Percentiles rank a stretch among this genome's conserved stretches.
phyloP scores from a whole-genome alignment of 106 monocot genomes.

The Apostasia shenzhenica region DNA sequence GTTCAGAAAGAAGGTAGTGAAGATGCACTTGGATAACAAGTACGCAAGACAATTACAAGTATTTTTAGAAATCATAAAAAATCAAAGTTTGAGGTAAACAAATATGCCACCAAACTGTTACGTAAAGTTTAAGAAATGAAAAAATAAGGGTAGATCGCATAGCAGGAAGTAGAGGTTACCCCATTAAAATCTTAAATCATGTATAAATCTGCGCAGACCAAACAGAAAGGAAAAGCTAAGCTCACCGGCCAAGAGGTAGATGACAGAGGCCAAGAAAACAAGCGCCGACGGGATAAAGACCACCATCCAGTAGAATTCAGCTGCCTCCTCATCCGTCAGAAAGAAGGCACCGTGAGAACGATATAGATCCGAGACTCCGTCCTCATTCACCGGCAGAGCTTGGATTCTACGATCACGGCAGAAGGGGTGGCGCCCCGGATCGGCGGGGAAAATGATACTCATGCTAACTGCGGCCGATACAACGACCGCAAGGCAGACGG shows the following conservation, averaged over 20 bases:
- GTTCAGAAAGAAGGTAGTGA: too few relatives aligned
- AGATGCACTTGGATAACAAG: too few relatives aligned
- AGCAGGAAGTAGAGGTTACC: too few relatives aligned
- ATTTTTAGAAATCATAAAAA: too few relatives aligned
- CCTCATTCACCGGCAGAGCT: slow-evolving; percentile 34
- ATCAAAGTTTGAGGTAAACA: too few relatives aligned
- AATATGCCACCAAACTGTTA: too few relatives aligned
- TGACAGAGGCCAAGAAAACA: slow-evolving; percentile 51
- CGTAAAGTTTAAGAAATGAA: too few relatives aligned
- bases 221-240: background rate
- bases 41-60: too few relatives aligned
- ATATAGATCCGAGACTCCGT: slow-evolving; percentile 31
- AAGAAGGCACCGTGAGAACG: slow-evolving; percentile 65
- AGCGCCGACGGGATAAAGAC: slow-evolving; percentile 71
- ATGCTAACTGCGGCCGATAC: slow-evolving; percentile 53
- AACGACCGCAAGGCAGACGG: slow-evolving; percentile 25
- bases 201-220: background rate
- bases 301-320: slow-evolving; percentile 91
- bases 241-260: slow-evolving; percentile 75
- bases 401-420: slow-evolving; percentile 56
- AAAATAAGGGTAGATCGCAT: too few relatives aligned
- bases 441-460: slow-evolving; percentile 64
- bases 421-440: slow-evolving; percentile 47
- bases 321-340: slow-evolving; percentile 75
- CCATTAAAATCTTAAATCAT: background rate